Conservation (phyloP, 2,329 filamentous ascomycete species). For the Neofusicoccum cordaticola region DNA sequence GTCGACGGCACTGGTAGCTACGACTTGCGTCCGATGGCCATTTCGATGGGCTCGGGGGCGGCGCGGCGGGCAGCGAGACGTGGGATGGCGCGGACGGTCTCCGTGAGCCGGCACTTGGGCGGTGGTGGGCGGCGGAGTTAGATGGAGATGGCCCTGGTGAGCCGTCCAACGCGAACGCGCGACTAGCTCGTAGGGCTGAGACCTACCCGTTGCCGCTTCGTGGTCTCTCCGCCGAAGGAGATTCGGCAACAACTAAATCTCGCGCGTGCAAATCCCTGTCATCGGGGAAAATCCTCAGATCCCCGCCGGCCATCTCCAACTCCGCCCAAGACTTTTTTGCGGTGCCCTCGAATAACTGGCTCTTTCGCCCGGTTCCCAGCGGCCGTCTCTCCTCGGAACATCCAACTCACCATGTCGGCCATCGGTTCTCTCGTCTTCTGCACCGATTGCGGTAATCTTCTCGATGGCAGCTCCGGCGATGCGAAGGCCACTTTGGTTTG, state of each 20-base stretch:
- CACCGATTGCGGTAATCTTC: constrained; percentile 83
- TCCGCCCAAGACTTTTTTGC: constrained; percentile 13
- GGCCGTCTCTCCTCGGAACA: background rate
- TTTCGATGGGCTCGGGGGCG: background rate
- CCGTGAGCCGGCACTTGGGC: background rate
- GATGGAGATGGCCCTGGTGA: background rate
- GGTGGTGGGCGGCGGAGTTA: constrained; percentile 3
- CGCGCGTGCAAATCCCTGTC: constrained; percentile 10
- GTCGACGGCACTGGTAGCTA: background rate
- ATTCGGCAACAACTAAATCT: background rate
- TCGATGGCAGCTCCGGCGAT: constrained; percentile 76
- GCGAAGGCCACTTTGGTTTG: constrained; percentile 75
- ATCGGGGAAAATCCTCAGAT: constrained; percentile 13
- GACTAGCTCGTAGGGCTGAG: constrained; percentile 10
- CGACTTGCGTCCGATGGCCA: background rate
- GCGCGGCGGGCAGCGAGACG: background rate
- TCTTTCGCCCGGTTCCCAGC: background rate
- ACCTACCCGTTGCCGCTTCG: background rate
- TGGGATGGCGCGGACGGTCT: background rate
- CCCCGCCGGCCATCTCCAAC: constrained; percentile 3
- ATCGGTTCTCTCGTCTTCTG: constrained; percentile 93
- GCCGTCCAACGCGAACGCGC: constrained; percentile 6
- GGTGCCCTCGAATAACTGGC: background rate
- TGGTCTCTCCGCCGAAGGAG: background rate
- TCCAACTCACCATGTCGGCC: constrained; percentile 64